These are phyloP conservation scores for Sanghuangporus weigelae DNA, from an alignment of 1,284 basidiomycete genomes.

Conservation along the genomic window DNA sequence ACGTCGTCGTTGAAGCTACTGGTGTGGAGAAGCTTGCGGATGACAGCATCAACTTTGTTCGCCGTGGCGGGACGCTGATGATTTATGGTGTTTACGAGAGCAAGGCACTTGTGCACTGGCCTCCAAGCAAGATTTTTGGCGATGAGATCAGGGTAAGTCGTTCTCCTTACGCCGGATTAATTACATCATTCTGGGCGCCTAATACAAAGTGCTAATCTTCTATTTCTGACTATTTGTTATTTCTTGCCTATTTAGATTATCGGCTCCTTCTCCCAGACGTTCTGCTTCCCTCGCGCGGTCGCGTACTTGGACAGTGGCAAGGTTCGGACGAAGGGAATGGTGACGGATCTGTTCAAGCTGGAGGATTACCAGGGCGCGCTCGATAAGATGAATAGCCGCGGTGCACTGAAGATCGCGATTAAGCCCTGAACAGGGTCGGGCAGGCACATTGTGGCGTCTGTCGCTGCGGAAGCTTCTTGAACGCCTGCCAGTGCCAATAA, in stretches of 20 bases:
- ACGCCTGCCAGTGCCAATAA: not conserved
- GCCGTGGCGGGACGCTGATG: constrained; percentile 72
- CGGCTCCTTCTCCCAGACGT: constrained; percentile 80
- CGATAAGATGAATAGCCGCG: constrained; percentile 77
- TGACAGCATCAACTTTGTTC: constrained; percentile 78
- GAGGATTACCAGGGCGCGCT: constrained; percentile 77
- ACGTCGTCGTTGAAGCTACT: constrained; percentile 84
- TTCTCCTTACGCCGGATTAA: not conserved
- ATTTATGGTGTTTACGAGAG: constrained; percentile 74
- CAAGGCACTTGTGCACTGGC: constrained; percentile 75
- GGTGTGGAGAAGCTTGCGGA: constrained; percentile 79
- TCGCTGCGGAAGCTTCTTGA: not conserved
- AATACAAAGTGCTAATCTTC: constrained; percentile 4
- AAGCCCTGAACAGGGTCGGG: constrained; percentile 33
- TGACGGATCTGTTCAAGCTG: constrained; percentile 71
- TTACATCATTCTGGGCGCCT: not conserved
- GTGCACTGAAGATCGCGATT: constrained; percentile 65
- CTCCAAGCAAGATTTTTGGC: constrained; percentile 79
- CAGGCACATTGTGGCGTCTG: not conserved
- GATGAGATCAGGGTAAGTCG: constrained; percentile 72
- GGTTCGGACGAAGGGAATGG: constrained; percentile 80
- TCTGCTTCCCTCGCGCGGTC: constrained; percentile 84
- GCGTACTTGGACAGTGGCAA: constrained; percentile 85
- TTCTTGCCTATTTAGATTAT: constrained; percentile 52
- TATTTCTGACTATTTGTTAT: not conserved